Conservation (phyloP, 768 basidiomycete genomes). For the Pisolithus marmoratus region DNA sequence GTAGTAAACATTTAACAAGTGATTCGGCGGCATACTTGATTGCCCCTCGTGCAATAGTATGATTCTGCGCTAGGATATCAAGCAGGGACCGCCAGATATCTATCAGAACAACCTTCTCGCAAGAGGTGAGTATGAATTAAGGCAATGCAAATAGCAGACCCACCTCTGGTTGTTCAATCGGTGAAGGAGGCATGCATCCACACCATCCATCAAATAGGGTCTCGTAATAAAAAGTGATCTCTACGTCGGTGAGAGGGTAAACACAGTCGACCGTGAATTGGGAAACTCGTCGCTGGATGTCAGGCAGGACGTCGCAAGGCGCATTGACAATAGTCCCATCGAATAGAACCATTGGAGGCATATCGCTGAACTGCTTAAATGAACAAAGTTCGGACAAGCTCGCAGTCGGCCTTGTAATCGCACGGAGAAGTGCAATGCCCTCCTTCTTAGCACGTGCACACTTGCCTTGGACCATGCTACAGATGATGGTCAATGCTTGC, state of each 20-base stretch:
- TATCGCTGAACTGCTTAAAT: constrained; percentile 9
- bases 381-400: constrained; percentile 4
- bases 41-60: constrained; percentile 30
- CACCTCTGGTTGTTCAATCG: constrained; percentile 20
- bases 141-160: constrained; percentile 6
- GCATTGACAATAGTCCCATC: constrained; percentile 38
- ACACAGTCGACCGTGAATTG: constrained; percentile 21
- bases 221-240: constrained; percentile 36
- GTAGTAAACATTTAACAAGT: constrained; percentile 33
- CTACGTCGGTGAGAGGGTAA: constrained; percentile 31
- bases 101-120: constrained; percentile 33
- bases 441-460: constrained; percentile 24
- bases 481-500: constrained; percentile 33
- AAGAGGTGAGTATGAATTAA: constrained; percentile 3
- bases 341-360: constrained; percentile 34
- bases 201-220: constrained; percentile 36
- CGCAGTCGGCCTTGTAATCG: constrained; percentile 30
- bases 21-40: constrained; percentile 30
- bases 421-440: constrained; percentile 31
- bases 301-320: constrained; percentile 20
- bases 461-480: constrained; percentile 31
- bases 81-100: constrained; percentile 54
- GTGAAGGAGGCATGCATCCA: constrained; percentile 15
- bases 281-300: constrained; percentile 22
- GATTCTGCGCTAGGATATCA: constrained; percentile 33